Conservation (phyloP, 345 rosid species). For the Populus nigra region DNA sequence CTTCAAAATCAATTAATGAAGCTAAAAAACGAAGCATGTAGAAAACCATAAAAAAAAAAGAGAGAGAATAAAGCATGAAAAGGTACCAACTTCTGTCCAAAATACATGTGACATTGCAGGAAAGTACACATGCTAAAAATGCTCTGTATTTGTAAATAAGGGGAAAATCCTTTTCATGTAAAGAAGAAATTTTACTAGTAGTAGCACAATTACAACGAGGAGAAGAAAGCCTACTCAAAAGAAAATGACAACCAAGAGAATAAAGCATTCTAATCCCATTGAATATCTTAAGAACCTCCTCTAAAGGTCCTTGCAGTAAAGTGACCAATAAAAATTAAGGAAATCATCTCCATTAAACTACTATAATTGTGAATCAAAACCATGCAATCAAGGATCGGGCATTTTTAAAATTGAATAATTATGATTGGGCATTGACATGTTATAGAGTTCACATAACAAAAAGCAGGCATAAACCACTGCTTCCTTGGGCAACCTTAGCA, state of each 20-base stretch:
- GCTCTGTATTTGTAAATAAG: no score
- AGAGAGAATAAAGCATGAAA: neutral
- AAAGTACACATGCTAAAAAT: neutral
- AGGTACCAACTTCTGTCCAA: neutral
- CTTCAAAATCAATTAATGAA: conserved; percentile 4
- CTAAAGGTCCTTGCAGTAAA: no score
- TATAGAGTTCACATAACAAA: neutral
- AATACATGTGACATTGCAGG: neutral
- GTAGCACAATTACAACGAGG: no score
- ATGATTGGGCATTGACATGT: neutral
- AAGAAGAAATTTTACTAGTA: no score
- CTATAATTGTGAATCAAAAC: neutral
- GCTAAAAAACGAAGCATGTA: neutral
- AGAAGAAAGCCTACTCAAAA: no score
- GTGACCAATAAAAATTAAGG: no score
- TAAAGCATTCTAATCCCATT: no score
- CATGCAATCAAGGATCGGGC: neutral
- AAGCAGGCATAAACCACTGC: conserved; percentile 2
- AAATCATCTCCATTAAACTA: no score
- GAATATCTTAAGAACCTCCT: no score
- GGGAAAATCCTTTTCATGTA: neutral
- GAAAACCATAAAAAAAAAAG: neutral
- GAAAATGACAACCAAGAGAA: no score
- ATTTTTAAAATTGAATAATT: neutral
- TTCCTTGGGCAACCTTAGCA: conserved; percentile 5